Conservation (phyloP, 225 moss, liverwort and hornwort genomes). For the Anthoceros angustus region DNA sequence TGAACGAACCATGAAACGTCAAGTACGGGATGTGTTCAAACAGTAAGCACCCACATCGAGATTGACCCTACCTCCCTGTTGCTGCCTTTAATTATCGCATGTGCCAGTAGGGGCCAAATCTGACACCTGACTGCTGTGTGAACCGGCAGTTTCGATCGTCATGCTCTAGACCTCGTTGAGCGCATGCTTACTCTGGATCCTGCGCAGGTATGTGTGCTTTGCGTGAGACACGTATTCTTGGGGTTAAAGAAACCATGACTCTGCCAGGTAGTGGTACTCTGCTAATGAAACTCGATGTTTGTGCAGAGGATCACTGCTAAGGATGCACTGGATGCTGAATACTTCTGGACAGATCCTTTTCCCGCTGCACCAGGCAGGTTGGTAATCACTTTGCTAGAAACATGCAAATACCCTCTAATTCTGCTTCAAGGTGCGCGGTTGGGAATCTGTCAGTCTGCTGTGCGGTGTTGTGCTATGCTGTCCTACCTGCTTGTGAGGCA, state of each 20-base stretch:
- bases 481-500: too few relatives aligned
- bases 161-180: conserved; percentile 29
- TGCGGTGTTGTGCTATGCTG: too few relatives aligned
- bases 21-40: conserved; percentile 27
- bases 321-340: conserved; percentile 28
- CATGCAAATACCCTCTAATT: not conserved
- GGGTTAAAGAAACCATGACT: not conserved
- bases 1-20: conserved; percentile 16
- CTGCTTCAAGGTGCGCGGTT: not conserved
- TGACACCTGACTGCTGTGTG: not conserved
- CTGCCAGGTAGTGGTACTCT: not conserved
- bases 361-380: conserved; percentile 31
- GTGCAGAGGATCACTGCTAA: conserved; percentile 31
- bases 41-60: conserved; percentile 14
- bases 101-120: too few relatives aligned
- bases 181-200: conserved; percentile 33
- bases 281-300: not conserved
- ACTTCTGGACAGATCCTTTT: conserved; percentile 28
- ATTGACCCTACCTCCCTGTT: not conserved
- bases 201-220: conserved; percentile 9
- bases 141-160: conserved; percentile 22
- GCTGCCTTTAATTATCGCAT: not conserved
- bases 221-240: not conserved
- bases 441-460: not conserved
- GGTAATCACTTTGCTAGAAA: too few relatives aligned